Evolutionary conservation across 768 basidiomycete genomes (phyloP).

Genomic region (Psilocybe azurescens): DNA sequence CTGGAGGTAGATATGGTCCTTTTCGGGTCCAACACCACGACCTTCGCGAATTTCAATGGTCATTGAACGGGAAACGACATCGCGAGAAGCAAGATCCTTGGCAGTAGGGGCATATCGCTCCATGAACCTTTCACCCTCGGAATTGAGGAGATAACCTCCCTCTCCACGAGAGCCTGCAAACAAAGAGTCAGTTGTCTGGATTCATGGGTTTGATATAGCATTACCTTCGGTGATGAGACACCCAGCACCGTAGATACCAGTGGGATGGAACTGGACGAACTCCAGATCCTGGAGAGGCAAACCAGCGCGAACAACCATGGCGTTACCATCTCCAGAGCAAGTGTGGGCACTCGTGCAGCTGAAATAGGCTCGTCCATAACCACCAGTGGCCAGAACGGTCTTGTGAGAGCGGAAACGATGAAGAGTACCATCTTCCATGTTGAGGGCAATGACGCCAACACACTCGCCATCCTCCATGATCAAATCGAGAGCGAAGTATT

Average conservation of each 20-base stretch:
- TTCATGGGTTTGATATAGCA: not conserved
- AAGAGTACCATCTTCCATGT: conserved; percentile 99
- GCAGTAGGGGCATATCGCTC: conserved; percentile 99
- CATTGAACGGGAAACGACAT: conserved; percentile 99
- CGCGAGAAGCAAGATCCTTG: conserved; percentile 98
- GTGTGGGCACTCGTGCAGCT: conserved; percentile 99
- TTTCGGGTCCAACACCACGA: conserved; percentile 97
- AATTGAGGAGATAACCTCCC: conserved; percentile 97
- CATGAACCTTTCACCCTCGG: conserved; percentile 99
- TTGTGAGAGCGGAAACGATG: conserved; percentile 99
- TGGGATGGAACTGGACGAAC: conserved; percentile 99
- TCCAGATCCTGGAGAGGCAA: conserved; percentile 96
- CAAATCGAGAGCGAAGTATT: conserved; percentile 98
- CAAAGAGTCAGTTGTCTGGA: conserved; percentile 1
- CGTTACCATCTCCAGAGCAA: conserved; percentile 98
- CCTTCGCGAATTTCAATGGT: conserved; percentile 98
- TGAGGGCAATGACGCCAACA: conserved; percentile 98
- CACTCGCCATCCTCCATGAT: conserved; percentile 99
- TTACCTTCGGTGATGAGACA: conserved; percentile 98
- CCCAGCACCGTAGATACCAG: conserved; percentile 98
- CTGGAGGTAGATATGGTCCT: conserved; percentile 96
- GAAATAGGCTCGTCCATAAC: conserved; percentile 98
- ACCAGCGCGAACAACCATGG: conserved; percentile 97
- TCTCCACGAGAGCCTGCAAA: conserved; percentile 92
- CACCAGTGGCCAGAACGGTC: conserved; percentile 97